phyloP scores from a whole-genome alignment of 768 basidiomycete species.

The Sistotremastrum niveocremeum region DNA sequence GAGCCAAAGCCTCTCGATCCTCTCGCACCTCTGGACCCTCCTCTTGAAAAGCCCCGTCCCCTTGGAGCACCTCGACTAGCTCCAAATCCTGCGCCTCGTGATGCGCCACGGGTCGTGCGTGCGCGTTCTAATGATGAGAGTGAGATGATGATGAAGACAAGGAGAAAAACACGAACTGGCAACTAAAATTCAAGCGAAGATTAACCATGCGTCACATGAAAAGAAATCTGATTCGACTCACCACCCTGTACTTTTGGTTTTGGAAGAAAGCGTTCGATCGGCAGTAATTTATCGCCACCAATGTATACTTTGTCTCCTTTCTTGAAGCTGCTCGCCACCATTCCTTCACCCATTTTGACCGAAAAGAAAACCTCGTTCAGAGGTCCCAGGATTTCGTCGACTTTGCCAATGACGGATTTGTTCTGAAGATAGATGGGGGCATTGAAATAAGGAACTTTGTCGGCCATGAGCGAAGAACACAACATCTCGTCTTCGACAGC shows the following conservation, averaged over 20 bases:
- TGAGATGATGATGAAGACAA: not conserved
- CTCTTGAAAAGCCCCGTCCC: too few species aligned
- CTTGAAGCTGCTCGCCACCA: slow-evolving; percentile 92
- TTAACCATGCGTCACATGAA: not conserved
- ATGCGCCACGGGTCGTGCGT: too few species aligned
- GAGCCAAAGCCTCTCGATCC: too few species aligned
- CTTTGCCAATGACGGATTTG: slow-evolving; percentile 90
- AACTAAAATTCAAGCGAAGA: not conserved
- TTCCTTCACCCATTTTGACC: slow-evolving; percentile 92
- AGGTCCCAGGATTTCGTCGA: slow-evolving; percentile 98
- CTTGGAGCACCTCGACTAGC: too few species aligned
- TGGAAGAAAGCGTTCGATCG: slow-evolving; percentile 91
- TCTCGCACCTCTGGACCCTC: too few species aligned
- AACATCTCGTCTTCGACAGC: slow-evolving; percentile 99
- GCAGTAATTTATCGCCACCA: slow-evolving; percentile 90
- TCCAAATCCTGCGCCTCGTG: too few species aligned
- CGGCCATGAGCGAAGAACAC: slow-evolving; percentile 67
- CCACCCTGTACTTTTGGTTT: slow-evolving; percentile 81
- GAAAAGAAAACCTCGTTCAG: slow-evolving; percentile 99
- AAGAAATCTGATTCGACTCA: slow-evolving; percentile 17
- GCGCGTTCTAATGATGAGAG: too few species aligned
- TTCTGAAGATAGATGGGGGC: slow-evolving; percentile 96
- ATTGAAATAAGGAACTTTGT: slow-evolving; percentile 98
- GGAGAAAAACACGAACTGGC: slow-evolving; percentile 1
- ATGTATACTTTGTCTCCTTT: slow-evolving; percentile 98